phyloP scores from a whole-genome alignment of 371 early-diverging fungal genomes.

The Phascolomyces articulosus region DNA sequence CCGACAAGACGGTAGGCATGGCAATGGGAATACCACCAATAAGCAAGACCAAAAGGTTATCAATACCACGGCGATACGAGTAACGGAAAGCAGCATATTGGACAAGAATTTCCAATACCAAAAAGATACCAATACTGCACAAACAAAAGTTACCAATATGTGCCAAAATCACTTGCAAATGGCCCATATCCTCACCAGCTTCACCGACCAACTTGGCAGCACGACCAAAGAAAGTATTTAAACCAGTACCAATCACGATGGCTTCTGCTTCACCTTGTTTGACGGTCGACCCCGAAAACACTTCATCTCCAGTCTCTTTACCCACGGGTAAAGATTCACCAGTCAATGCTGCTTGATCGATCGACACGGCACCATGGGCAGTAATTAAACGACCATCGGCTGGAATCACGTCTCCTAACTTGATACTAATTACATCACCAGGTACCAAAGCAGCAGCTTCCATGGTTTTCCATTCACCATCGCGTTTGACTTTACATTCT shows the following conservation, averaged over 20 bases:
- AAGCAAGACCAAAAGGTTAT: constrained; percentile 76
- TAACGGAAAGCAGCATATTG: constrained; percentile 81
- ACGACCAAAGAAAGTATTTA: constrained; percentile 90
- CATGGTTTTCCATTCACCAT: constrained; percentile 60
- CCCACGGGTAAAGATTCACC: constrained; percentile 81
- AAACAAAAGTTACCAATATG: constrained; percentile 92
- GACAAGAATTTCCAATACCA: constrained; percentile 82
- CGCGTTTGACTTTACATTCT: constrained; percentile 72
- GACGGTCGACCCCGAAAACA: constrained; percentile 84
- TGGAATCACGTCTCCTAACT: constrained; percentile 82
- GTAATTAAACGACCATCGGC: constrained; percentile 73
- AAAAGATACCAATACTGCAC: constrained; percentile 67
- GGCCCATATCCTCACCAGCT: constrained; percentile 84
- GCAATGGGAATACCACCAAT: constrained; percentile 85
- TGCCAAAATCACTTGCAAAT: constrained; percentile 87
- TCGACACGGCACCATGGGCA: constrained; percentile 52
- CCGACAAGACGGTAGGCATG: constrained; percentile 87
- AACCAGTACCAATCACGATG: constrained; percentile 85
- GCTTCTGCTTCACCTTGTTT: constrained; percentile 94
- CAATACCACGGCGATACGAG: constrained; percentile 71
- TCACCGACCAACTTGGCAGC: constrained; percentile 84
- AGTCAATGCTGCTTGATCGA: constrained; percentile 87
- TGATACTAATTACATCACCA: constrained; percentile 77
- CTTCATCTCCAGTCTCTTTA: constrained; percentile 75
- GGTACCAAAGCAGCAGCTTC: constrained; percentile 68